Evolutionary conservation across 306 rosid genomes (phyloP).

Genomic region (Glycine soja): DNA sequence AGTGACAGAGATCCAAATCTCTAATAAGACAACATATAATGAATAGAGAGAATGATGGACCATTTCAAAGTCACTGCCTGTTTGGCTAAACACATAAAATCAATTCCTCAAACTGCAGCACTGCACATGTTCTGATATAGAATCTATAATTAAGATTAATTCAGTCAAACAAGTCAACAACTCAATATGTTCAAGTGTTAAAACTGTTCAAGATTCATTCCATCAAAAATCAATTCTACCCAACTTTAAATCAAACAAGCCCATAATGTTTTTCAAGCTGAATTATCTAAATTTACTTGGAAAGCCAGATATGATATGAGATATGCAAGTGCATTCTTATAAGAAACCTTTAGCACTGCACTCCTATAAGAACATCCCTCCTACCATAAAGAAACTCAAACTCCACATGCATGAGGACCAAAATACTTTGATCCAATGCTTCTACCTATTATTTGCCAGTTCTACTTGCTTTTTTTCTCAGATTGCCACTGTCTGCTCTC

Average conservation of each 20-base stretch:
- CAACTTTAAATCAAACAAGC: neutral
- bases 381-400: neutral
- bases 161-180: neutral
- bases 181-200: neutral
- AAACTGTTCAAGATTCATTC: neutral
- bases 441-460: neutral
- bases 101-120: neutral
- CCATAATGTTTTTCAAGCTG: neutral
- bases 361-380: neutral
- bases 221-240: neutral
- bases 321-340: neutral
- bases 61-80: neutral
- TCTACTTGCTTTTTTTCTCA: neutral
- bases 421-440: neutral
- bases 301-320: neutral
- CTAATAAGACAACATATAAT: neutral
- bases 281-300: neutral
- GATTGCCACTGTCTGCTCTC: neutral
- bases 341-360: neutral
- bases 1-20: slow-evolving; percentile 7
- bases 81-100: neutral
- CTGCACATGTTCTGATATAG: neutral
- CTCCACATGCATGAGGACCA: neutral
- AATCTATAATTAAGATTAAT: neutral
- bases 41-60: slow-evolving; percentile 6